Base-by-base conservation (phyloP, 208 protist genomes). In the Trypanosoma lewisi region DNA sequence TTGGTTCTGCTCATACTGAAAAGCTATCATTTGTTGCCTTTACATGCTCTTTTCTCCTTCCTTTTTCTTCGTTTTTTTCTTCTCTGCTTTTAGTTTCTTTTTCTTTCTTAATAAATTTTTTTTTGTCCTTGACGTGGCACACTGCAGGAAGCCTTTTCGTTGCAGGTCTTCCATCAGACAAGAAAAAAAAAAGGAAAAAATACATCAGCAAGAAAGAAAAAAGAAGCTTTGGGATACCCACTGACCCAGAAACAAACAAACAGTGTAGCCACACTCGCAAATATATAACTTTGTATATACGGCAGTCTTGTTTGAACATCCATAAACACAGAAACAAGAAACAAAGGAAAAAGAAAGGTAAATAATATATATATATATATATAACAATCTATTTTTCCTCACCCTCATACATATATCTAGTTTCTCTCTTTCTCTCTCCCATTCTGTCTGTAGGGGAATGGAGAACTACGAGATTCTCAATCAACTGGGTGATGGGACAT, bases 401-500 rank as follows among this genome's bases (percentile, higher is more conserved):
- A 33, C 19, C 49, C 37, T 52, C 5, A 61, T 55, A 37, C 36
- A 58, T 50, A 74, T 44, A 59, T 60, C 42, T 28, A 34, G 33
- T 49, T 9, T 67, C 70, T 48, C 73, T 73, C 48, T 73, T 72
- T 77, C 62, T 66, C 25, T 70, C 14, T 48, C 5, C 12, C 4
- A 27, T 59, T 34, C 11, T 49, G 53, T 31, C 33, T 52, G 28
- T 55, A 45, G 31, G 34, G 52, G 34, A 50, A 98, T 98, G 96
- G 87, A 98, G 8, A 87, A 94, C 34, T 99, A 98, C 75, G 91
- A 98, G 44, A 56, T 96, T 12, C 67, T 96, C 28, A 89, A 93
- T 61, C 77, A 97, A 55, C 77, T 99, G 12, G 98, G 98, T 19
- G 96, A 98, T 80, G 98, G 98, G 28, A 97, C 97, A 11, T 99